Evolutionary conservation across 306 rosid species (phyloP), one percentile per base, ranked within the genome.

Genomic region (Herpetospermum pedunculosum): DNA sequence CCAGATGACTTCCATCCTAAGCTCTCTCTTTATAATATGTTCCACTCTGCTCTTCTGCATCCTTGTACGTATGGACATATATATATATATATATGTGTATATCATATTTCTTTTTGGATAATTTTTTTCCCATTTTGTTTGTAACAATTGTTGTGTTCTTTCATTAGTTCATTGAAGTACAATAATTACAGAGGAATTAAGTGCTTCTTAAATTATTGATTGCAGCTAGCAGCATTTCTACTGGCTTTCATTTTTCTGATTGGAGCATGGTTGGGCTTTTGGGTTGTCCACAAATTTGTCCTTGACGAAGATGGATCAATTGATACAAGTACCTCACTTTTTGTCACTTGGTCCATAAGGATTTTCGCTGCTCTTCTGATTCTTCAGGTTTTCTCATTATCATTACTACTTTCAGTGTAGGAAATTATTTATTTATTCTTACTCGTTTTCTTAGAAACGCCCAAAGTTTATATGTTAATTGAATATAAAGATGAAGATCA

Each of bases 191-290:
- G 2, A 41, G 41, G 2, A 29, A 13, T 46, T 11, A 40, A 77
- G 41, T 44, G 52, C 46, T 41, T 52, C 30, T 8, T 32, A 80
- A 77, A 53, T 77, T 19, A 13, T 77, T 80, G 75, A 75, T 64
- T 83, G 85, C 94, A 93, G 98, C 70, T 94, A 82, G 97, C 87
- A 32, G 74, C 88, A 83, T 86, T 94, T 88, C 84, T 89, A 74
- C 82, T 91, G 80, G 86, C 92, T 76, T 91, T 94, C 83, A 65
- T 94, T 72, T 82, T 85, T 74, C 79, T 94, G 78, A 76, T 72
- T 35, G 99, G 97, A 78, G 97, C 99, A 52, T 91, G 99, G 97
- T 77, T 91, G 85, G 99, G 99, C 67, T 94, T 94, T 76, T 94
- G 91, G 96, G 88, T 85, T 65, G 90, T 91, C 30, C 95, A 73